A percentile compares a stretch with the other conserved stretches of the same genome.
Conservation (phyloP, 371 early-diverging fungal genomes). For the Parasitella parasitica region DNA sequence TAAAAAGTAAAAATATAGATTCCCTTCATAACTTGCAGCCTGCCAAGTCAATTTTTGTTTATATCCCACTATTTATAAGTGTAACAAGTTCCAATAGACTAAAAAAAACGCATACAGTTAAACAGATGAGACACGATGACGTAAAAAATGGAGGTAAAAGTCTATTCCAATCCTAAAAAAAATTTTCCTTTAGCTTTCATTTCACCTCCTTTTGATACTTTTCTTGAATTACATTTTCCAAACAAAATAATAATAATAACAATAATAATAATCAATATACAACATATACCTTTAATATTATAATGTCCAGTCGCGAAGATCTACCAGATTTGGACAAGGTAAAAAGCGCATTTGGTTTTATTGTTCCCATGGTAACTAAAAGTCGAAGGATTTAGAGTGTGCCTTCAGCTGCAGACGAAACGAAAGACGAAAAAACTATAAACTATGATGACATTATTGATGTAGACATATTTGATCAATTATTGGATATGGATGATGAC, state of each 20-base stretch:
- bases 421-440: slow-evolving; percentile 26
- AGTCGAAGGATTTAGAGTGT: not conserved
- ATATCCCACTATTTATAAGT: not conserved
- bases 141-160: not conserved
- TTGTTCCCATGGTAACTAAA: not conserved
- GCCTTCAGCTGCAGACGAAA: not conserved
- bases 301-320: slow-evolving; percentile 23
- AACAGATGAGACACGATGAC: slow-evolving; percentile 2
- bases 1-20: not conserved
- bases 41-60: no score
- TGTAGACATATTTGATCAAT: slow-evolving; percentile 71
- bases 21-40: no score
- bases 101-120: not conserved
- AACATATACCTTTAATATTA: slow-evolving; percentile 1
- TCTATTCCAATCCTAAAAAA: not conserved
- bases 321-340: slow-evolving; percentile 3
- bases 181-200: not conserved
- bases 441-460: slow-evolving; percentile 66
- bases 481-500: slow-evolving; percentile 83
- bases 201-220: not conserved
- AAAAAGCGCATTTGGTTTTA: not conserved
- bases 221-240: not conserved
- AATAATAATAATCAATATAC: no score
- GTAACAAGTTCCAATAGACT: not conserved
- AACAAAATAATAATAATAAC: no score